phyloP scores from a whole-genome alignment of 345 rosid species.

The Camelina laxa region DNA sequence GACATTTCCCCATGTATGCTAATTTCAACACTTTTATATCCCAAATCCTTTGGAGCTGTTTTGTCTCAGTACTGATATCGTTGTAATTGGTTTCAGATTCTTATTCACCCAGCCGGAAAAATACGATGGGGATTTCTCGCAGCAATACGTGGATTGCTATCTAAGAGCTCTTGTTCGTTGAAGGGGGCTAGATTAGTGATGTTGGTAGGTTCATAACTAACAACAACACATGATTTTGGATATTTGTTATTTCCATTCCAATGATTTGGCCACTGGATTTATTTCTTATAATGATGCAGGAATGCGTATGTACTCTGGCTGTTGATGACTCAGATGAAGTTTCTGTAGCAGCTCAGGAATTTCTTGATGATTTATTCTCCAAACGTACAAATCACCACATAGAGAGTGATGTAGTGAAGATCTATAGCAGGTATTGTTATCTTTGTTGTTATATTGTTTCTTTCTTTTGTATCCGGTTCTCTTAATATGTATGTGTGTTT shows the following conservation, averaged over 20 bases:
- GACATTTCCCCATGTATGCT: constrained; percentile 82
- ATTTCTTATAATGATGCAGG: constrained; percentile 58
- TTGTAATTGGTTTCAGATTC: constrained; percentile 59
- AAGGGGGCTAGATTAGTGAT: constrained; percentile 74
- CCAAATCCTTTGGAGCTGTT: not conserved
- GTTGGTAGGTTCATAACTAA: constrained; percentile 58
- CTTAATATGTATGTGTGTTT: not conserved
- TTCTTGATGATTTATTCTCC: constrained; percentile 61
- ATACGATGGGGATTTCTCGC: constrained; percentile 72
- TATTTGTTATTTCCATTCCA: not conserved
- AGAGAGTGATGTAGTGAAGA: constrained; percentile 58
- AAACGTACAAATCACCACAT: constrained; percentile 45
- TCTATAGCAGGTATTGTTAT: constrained; percentile 69
- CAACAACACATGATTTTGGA: not conserved
- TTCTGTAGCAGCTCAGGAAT: constrained; percentile 66
- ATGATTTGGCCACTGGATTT: constrained; percentile 1
- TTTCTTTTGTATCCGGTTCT: constrained; percentile 16
- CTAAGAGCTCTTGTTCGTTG: constrained; percentile 64
- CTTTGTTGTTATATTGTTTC: constrained; percentile 17
- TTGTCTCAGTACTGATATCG: constrained; percentile 21
- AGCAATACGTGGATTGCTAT: constrained; percentile 70
- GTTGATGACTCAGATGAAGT: constrained; percentile 81
- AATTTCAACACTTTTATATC: constrained; percentile 16
- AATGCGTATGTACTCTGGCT: constrained; percentile 76
- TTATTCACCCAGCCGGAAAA: constrained; percentile 72